Conservation (phyloP, 2,329 filamentous ascomycete genomes). For the Aspergillus ruber region DNA sequence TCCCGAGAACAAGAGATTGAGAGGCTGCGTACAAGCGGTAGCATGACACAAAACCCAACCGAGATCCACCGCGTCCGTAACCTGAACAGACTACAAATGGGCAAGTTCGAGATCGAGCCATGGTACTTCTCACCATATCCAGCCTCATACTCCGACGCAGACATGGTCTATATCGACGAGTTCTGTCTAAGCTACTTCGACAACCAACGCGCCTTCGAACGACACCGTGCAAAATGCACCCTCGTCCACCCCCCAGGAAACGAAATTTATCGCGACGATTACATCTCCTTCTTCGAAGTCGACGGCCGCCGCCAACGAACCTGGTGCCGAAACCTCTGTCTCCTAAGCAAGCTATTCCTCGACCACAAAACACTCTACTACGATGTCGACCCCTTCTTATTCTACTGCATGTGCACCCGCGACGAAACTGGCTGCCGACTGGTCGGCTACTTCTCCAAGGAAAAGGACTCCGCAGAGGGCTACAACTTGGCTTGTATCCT, state of each 20-base stretch:
- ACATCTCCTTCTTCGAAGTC: conserved; percentile 93
- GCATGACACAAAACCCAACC: conserved; percentile 97
- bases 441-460: conserved; percentile 98
- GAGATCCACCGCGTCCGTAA: conserved; percentile 96
- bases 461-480: conserved; percentile 92
- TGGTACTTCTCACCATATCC: conserved; percentile 99
- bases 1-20: conserved; percentile 86
- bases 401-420: conserved; percentile 94
- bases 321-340: conserved; percentile 97
- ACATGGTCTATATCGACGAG: conserved; percentile 93
- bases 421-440: conserved; percentile 90
- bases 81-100: conserved; percentile 89
- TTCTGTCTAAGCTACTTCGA: conserved; percentile 92
- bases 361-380: conserved; percentile 98
- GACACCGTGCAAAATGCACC: conserved; percentile 85
- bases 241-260: conserved; percentile 91
- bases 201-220: conserved; percentile 70
- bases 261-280: conserved; percentile 89
- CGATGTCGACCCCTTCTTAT: conserved; percentile 92
- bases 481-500: conserved; percentile 99
- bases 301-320: conserved; percentile 94
- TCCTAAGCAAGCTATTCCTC: conserved; percentile 94
- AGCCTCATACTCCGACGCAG: conserved; percentile 76
- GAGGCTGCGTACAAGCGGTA: conserved; percentile 86
- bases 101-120: conserved; percentile 81